Percentiles rank a stretch among this genome's conserved stretches.
Conservation (phyloP, 2,329 filamentous ascomycete genomes). For the Apiospora arundinis region DNA sequence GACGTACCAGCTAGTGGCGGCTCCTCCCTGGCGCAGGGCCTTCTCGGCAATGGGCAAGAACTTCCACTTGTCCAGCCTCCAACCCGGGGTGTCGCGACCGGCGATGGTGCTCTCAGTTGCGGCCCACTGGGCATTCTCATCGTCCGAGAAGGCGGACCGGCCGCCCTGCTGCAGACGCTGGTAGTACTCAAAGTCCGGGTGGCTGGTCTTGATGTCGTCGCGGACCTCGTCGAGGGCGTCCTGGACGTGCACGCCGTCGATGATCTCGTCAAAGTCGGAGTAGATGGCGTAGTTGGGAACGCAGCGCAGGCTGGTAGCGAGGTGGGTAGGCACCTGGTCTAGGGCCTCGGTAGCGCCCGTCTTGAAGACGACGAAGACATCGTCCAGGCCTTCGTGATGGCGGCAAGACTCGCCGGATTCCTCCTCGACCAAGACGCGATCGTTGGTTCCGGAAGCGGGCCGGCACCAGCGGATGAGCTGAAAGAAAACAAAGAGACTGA, state of each 20-base stretch:
- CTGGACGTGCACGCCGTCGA: conserved; percentile 55
- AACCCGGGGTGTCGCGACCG: conserved; percentile 51
- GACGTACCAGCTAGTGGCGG: conserved; percentile 61
- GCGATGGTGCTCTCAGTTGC: conserved; percentile 36
- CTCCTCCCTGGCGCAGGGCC: conserved; percentile 39
- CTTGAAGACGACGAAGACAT: conserved; percentile 62
- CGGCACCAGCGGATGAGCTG: conserved; percentile 18
- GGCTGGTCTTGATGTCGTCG: conserved; percentile 42
- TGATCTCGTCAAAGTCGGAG: conserved; percentile 61
- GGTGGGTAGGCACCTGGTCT: conserved; percentile 60
- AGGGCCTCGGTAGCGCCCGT: conserved; percentile 64
- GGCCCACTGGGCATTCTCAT: conserved; percentile 37
- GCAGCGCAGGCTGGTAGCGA: conserved; percentile 60
- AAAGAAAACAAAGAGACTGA: conserved; percentile 16
- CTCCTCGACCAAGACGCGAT: conserved; percentile 2
- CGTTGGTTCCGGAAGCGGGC: background rate
- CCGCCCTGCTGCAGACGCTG: conserved; percentile 51
- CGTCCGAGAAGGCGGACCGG: conserved; percentile 46
- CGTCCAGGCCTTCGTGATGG: conserved; percentile 46
- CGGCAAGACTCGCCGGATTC: background rate
- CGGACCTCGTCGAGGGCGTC: conserved; percentile 55
- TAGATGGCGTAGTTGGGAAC: conserved; percentile 62
- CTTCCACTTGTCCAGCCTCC: conserved; percentile 65
- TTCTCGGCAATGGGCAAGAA: conserved; percentile 61
- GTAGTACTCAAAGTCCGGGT: conserved; percentile 59